Evolutionary conservation across 768 basidiomycete species (phyloP), one percentile per base, ranked within the genome.

Genomic region (Hemileccinum rubropunctum): DNA sequence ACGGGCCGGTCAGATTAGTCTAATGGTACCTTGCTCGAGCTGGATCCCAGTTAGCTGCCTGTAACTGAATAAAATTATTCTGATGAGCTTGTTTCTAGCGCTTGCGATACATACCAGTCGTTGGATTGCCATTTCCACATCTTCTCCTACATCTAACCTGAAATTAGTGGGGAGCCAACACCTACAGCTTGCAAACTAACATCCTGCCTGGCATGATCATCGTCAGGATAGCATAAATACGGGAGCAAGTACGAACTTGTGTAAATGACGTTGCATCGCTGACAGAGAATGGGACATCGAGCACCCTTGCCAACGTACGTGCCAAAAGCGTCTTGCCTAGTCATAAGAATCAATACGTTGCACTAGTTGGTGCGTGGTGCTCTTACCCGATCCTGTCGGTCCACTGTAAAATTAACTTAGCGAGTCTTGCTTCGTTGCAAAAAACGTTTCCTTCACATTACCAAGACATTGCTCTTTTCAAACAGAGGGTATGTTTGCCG

Each of bases 251-350:
- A 58, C 74, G 50, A 52, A 87, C 90, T 73, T 93, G 91, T 11
- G 95, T 98, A 60, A 97, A 91, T 4, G 92, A 82, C 17, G 95
- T 98, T 18, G 95, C 95, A 60, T 98, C 95, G 60, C 84, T 90
- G 52, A 88, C 81, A 15, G 94, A 95, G 66, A 97, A 98, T 1
- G 95, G 95, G 0, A 98, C 93, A 63, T 97, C 88, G 7, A 98
- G 73, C 6, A 94, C 84, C 61, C 80, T 82, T 12, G 95, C 95
- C n/a, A 98, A 75, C 9, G 94, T 98, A 59, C 81, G 81, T n/a
- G 88, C 91, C 18, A 98, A 73, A 30, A 95, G 71, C 0, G 94
- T 97, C 71, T 98, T 98, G 18, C 94, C 93, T 82, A 54, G 36
- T 32, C 35, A 47, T 34, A 44, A 55, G 15, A 23, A 38, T 49